Conservation (phyloP, 371 early-diverging fungal genomes). For the Actinomortierella wolfii region DNA sequence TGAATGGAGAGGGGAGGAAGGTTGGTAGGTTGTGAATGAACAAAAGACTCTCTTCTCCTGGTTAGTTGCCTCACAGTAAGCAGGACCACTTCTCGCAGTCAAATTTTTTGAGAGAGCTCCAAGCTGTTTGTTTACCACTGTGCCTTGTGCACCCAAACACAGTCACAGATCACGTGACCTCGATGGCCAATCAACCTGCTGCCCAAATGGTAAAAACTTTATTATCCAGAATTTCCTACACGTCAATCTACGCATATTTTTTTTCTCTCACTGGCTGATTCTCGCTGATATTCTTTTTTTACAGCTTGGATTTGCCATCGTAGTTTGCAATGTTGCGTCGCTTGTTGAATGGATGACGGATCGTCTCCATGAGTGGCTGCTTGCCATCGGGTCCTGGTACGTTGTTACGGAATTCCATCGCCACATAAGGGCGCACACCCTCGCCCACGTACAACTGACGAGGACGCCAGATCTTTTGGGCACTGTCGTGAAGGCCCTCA, state of each 20-base stretch:
- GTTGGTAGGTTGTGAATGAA: neutral
- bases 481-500: slow-evolving; percentile 49
- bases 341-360: neutral
- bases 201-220: too few species aligned
- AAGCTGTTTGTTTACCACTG: neutral
- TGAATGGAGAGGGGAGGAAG: slow-evolving; percentile 5
- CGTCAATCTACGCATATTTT: neutral
- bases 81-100: neutral
- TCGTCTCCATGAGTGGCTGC: neutral
- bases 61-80: neutral
- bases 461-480: slow-evolving; percentile 64
- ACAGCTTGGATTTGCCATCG: neutral
- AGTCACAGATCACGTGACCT: neutral
- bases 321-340: neutral
- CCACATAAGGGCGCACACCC: slow-evolving; percentile 47
- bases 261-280: neutral
- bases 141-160: neutral
- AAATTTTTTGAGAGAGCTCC: neutral
- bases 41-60: neutral
- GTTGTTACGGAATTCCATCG: slow-evolving; percentile 19
- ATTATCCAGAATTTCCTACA: too few species aligned
- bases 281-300: neutral
- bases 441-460: slow-evolving; percentile 62
- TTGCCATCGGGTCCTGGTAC: neutral
- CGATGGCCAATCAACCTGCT: neutral